Percentiles rank a stretch among this genome's conserved stretches.
phyloP scores from a whole-genome alignment of 2,329 filamentous ascomycete species.

The Orbilia ellipsospora region DNA sequence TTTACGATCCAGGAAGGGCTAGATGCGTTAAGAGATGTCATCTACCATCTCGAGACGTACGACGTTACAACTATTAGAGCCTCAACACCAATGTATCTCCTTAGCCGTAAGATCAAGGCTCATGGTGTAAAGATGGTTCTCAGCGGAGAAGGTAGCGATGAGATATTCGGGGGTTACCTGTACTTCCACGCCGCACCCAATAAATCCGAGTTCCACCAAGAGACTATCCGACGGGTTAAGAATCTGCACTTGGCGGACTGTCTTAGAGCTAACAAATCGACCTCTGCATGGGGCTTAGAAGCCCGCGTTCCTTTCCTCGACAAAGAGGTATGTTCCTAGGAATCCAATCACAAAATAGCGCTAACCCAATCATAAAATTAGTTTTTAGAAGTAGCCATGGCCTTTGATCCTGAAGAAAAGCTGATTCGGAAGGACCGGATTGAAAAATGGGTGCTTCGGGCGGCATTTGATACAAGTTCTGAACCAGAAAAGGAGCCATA shows the following conservation, averaged over 20 bases:
- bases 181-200: constrained; percentile 97
- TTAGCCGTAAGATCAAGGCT: constrained; percentile 98
- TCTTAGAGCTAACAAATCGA: constrained; percentile 98
- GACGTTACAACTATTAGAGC: constrained; percentile 98
- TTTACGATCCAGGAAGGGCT: constrained; percentile 98
- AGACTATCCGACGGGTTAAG: constrained; percentile 93
- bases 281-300: constrained; percentile 96
- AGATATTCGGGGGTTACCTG: constrained; percentile 97
- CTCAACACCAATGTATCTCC: constrained; percentile 97
- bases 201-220: constrained; percentile 92
- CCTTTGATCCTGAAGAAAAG: constrained; percentile 93
- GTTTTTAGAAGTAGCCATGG: constrained; percentile 93
- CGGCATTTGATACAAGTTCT: constrained; percentile 93
- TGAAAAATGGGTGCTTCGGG: constrained; percentile 97
- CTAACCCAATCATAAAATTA: constrained; percentile 60
- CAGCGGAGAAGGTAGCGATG: constrained; percentile 94
- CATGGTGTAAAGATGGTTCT: constrained; percentile 99
- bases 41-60: constrained; percentile 96
- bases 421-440: constrained; percentile 90
- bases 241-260: constrained; percentile 97
- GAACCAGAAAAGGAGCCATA: constrained; percentile 84
- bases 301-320: constrained; percentile 98
- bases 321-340: constrained; percentile 72
- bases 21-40: constrained; percentile 95
- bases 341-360: too few species aligned